Conservation (phyloP, 1,284 basidiomycete species). For the Moesziomyces parantarcticus region DNA sequence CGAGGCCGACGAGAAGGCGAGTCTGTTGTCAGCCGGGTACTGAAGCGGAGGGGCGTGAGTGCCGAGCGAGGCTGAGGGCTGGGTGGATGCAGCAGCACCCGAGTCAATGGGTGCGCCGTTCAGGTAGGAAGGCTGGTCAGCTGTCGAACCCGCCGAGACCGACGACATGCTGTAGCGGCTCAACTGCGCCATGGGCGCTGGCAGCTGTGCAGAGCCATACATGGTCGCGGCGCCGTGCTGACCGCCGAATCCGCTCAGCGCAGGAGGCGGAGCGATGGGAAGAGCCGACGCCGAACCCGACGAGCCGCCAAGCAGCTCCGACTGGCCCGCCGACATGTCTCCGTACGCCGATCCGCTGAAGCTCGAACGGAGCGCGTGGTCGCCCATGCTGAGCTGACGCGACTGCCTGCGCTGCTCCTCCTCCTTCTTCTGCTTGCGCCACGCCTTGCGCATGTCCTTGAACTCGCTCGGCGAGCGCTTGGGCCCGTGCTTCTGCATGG, state of each 20-base stretch:
- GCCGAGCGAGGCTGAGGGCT: slow-evolving; percentile 2
- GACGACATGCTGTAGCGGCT: slow-evolving; percentile 44
- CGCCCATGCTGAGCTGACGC: slow-evolving; percentile 18
- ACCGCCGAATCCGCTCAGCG: slow-evolving; percentile 15
- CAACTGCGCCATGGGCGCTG: slow-evolving; percentile 25
- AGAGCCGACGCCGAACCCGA: slow-evolving; percentile 12
- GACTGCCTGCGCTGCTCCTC: slow-evolving; percentile 66
- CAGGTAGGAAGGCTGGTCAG: slow-evolving; percentile 16
- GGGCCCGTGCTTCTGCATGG: slow-evolving; percentile 87
- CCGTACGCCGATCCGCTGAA: slow-evolving; percentile 20
- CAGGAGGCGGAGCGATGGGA: slow-evolving; percentile 24
- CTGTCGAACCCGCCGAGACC: slow-evolving; percentile 15
- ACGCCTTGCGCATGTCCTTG: slow-evolving; percentile 94
- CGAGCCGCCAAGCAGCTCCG: slow-evolving; percentile 3
- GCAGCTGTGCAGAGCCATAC: slow-evolving; percentile 18
- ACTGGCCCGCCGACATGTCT: slow-evolving; percentile 6
- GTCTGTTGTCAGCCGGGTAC: slow-evolving; percentile 15
- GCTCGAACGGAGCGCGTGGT: slow-evolving; percentile 17
- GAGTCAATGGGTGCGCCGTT: slow-evolving; percentile 10
- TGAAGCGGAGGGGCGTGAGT: slow-evolving; percentile 20
- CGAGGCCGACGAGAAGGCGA: slow-evolving; percentile 10
- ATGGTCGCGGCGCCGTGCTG: slow-evolving; percentile 9
- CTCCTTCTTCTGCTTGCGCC: slow-evolving; percentile 92
- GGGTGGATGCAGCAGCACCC: slow-evolving; percentile 2
- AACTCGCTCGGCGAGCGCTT: slow-evolving; percentile 90